phyloP scores from a whole-genome alignment of 192 early-diverging fungal species.

The Backusella liffmaniae region DNA sequence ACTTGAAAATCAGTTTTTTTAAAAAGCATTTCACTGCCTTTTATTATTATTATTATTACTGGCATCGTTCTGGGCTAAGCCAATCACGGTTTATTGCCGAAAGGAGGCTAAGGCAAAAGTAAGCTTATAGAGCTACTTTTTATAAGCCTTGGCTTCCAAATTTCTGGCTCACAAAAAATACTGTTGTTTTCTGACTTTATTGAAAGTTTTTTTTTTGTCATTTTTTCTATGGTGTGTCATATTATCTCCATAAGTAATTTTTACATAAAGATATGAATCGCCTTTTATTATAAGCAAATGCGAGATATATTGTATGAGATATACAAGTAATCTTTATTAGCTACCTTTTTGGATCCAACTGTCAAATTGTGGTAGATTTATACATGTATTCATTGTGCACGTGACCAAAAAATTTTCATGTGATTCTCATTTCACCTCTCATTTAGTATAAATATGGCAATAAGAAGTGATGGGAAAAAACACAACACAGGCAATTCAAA shows the following conservation, averaged over 20 bases:
- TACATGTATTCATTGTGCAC: neutral
- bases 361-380: neutral
- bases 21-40: neutral
- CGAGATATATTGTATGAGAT: too few relatives aligned
- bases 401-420: neutral
- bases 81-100: neutral
- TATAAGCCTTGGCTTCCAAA: neutral
- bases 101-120: too few relatives aligned
- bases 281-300: too few relatives aligned
- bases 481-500: neutral
- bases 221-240: neutral
- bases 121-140: neutral
- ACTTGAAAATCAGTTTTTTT: neutral
- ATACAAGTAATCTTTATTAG: too few relatives aligned
- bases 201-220: too few relatives aligned
- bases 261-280: neutral
- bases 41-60: neutral
- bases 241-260: neutral
- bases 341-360: neutral
- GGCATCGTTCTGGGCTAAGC: neutral
- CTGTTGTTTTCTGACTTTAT: neutral
- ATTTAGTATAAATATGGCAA: neutral
- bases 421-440: neutral
- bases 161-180: neutral
- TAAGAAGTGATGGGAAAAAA: conserved; percentile 12